Evolutionary conservation across 2,329 filamentous ascomycete species (phyloP).

Genomic region (Cladosporium colombiae): DNA sequence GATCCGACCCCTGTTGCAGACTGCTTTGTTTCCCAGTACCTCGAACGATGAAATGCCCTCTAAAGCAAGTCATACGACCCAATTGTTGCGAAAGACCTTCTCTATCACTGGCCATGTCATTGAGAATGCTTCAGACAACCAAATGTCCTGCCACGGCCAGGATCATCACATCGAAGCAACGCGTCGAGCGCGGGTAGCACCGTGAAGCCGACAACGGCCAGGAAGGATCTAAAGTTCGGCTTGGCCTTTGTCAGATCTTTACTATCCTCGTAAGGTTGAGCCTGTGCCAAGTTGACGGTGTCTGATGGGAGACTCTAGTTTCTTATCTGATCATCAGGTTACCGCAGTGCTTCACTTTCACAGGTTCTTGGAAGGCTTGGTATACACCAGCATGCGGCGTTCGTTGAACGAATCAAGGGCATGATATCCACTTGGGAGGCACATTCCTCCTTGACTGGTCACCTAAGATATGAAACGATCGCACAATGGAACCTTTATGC

Average conservation of each 20-base stretch:
- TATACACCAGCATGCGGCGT: not conserved
- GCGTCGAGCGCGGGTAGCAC: not conserved
- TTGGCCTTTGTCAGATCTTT: not conserved
- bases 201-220: not conserved
- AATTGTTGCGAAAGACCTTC: not conserved
- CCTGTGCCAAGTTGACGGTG: slow-evolving; percentile 4
- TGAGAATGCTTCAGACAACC: not conserved
- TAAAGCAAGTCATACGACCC: not conserved
- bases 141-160: not conserved
- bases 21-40: not conserved
- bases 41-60: not conserved
- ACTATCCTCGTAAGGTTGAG: not conserved
- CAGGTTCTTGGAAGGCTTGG: not conserved
- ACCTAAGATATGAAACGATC: not conserved
- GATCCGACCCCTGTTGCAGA: not conserved
- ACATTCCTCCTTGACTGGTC: not conserved
- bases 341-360: not conserved
- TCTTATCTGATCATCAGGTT: slow-evolving; percentile 13
- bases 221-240: not conserved
- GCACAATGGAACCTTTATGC: not conserved
- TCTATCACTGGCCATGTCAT: not conserved
- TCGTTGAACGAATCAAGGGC: not conserved
- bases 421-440: not conserved
- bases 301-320: not conserved
- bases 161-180: not conserved